Base-by-base conservation (phyloP, 2,329 filamentous ascomycete species). In the Fusarium nisikadoi region DNA sequence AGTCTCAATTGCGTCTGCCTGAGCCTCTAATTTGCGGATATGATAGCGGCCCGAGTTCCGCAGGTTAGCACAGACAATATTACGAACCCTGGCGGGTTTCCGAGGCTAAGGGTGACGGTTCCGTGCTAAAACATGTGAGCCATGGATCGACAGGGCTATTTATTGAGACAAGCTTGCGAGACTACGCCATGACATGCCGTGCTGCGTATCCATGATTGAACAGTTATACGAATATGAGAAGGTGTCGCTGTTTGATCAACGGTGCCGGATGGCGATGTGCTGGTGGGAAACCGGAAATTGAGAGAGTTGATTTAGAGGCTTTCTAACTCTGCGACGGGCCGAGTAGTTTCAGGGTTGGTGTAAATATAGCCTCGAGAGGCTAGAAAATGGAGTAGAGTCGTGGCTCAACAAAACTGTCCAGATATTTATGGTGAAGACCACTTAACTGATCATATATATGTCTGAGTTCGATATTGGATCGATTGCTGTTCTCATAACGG, bases 391-490 rank as follows among this genome's bases (percentile, higher is more conserved):
- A 50, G 12, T 50, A 35, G 8, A 6, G 17, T 16, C 8, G 12
- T 8, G 4, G 3, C 4, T 9, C 45, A 31, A 6, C 4, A 5
- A 8, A 31, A 12, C 6, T 13, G 1, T 13, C 4, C n/a, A 8
- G 10, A 16, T 27, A 27, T 35, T 19, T 0, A 23, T 23, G 39
- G 20, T 8, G 4, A 31, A 3, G 6, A 43, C 8, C 27, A 13
- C 29, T 9, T 5, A 38, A 13, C 1, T 10, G 8, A n/a, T 13
- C 8, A 31, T 20, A 12, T 9, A 7, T 17, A 12, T 17, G 9
- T 20, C 8, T 8, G 19, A n/a, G 20, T 11, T 31, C 8, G 7
- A 8, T 29, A 29, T 8, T 8, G 9, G 6, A 29, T 29, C 27
- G 29, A 31, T 31, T 31, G 29, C 29, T 11, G 11, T 31, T 12